phyloP scores from a whole-genome alignment of 2,329 filamentous ascomycete species.

The Endoconidiophora laricicola region DNA sequence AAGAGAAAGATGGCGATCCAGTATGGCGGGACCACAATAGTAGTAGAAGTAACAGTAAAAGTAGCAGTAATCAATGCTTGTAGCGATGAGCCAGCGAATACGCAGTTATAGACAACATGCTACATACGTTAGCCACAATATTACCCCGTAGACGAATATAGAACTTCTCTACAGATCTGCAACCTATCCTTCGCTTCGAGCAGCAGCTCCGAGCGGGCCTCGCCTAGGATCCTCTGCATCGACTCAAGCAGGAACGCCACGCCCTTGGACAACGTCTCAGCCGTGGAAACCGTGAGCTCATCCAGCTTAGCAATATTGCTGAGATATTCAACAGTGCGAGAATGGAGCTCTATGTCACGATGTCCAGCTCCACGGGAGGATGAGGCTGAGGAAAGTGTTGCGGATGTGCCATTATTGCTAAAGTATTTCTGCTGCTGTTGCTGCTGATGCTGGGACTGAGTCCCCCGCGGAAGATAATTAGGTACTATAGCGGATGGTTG shows the following conservation, averaged over 20 bases:
- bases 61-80: not conserved
- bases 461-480: not conserved
- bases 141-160: not conserved
- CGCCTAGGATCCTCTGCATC: slow-evolving; percentile 6
- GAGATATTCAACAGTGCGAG: not conserved
- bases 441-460: not conserved
- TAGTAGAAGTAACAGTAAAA: not conserved
- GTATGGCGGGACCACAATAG: not conserved
- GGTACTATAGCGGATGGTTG: slow-evolving; percentile 4
- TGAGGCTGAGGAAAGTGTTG: not conserved
- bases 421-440: not conserved
- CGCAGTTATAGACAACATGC: not conserved
- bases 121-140: not conserved
- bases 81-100: no score
- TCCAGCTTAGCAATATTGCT: slow-evolving; percentile 44
- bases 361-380: not conserved
- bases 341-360: not conserved
- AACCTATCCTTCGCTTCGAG: slow-evolving; percentile 5
- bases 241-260: slow-evolving; percentile 4
- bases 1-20: not conserved
- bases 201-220: slow-evolving; percentile 6
- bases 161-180: slow-evolving; percentile 6
- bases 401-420: not conserved
- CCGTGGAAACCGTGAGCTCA: slow-evolving; percentile 52
- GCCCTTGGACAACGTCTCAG: slow-evolving; percentile 15